Evolutionary conservation across 2,329 filamentous ascomycete species (phyloP), one percentile per base, ranked within the genome.

Genomic region (Botryotinia narcissicola): DNA sequence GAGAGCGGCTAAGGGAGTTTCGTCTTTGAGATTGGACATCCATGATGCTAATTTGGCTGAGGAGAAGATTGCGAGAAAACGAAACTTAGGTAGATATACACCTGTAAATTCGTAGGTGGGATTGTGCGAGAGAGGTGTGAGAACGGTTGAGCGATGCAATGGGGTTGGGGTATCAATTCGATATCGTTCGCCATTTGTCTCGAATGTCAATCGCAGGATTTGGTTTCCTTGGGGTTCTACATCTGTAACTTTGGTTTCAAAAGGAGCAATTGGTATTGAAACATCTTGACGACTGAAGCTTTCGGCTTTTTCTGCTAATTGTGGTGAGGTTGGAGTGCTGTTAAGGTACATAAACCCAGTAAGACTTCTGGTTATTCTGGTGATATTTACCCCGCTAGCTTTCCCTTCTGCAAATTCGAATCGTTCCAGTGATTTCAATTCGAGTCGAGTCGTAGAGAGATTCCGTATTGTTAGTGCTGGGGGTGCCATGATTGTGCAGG

Each of bases 1-100:
- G 68, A 99, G 89, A 4, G 91, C 87, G 1, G 93, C 92, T 7
- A 98, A 85, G 1, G 93, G 90, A 70, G 89, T 91, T 32, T 90
- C 87, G 79, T 95, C 89, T 74, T 87, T 85, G 60, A 98, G 86
- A 75, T 90, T 87, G 73, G 86, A 83, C 95, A 98, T 98, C 96
- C 96, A 97, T 71, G 86, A 83, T 75, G 89, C 81, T 68, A 95
- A 87, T 71, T 89, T 87, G 25, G 91, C 87, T 8, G 90, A 94
- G 75, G 90, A 93, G 83, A 91, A 90, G 75, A 98, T 85, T 59
- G 89, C 83, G 16, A 91, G 83, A 79, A 87, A 85, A 42, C 87
- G 86, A 70, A 86, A 84, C 10, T 84, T 79, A 9, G 86, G 86
- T 16, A 92, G 83, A 83, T 91, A 93, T 73, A 95, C 85, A 48